Evolutionary conservation across 2,329 filamentous ascomycete genomes (phyloP).

Genomic region (Penicillium digitatum): DNA sequence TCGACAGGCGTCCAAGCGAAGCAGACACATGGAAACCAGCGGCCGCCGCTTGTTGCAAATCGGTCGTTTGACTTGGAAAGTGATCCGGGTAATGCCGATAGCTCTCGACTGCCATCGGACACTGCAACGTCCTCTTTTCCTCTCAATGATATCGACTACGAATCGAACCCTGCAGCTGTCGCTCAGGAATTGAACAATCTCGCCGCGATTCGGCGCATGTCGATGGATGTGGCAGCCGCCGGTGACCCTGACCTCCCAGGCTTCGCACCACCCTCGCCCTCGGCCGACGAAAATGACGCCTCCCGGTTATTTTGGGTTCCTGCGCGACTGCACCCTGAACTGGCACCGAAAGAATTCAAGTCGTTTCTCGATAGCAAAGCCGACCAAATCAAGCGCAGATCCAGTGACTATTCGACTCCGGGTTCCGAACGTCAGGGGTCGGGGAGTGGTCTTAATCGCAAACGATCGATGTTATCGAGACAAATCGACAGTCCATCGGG

Average conservation of each 20-base stretch:
- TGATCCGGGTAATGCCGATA: constrained; percentile 52
- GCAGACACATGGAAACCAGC: constrained; percentile 34
- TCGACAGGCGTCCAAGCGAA: constrained; percentile 30
- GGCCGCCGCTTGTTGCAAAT: constrained; percentile 21
- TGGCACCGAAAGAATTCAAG: constrained; percentile 94
- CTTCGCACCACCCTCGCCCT: constrained; percentile 41
- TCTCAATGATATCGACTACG: constrained; percentile 81
- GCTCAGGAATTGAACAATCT: constrained; percentile 90
- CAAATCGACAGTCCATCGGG: constrained; percentile 76
- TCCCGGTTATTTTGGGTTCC: constrained; percentile 94
- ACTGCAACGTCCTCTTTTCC: constrained; percentile 62
- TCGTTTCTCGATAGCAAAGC: constrained; percentile 92
- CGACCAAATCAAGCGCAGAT: constrained; percentile 80
- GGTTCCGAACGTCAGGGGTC: constrained; percentile 53
- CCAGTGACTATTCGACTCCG: constrained; percentile 62
- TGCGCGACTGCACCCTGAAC: constrained; percentile 85
- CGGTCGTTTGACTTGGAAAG: constrained; percentile 42
- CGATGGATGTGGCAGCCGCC: constrained; percentile 76
- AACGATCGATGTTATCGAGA: constrained; percentile 92
- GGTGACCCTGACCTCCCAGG: constrained; percentile 55
- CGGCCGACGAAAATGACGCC: constrained; percentile 73
- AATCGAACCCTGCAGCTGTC: constrained; percentile 82
- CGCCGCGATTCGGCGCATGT: constrained; percentile 85
- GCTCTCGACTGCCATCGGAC: constrained; percentile 53
- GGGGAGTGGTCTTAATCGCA: constrained; percentile 65